A percentile compares a stretch with the other conserved stretches of the same genome.
Conservation (phyloP, 108 stramenopile genomes). For the Nitzschia sp. region DNA sequence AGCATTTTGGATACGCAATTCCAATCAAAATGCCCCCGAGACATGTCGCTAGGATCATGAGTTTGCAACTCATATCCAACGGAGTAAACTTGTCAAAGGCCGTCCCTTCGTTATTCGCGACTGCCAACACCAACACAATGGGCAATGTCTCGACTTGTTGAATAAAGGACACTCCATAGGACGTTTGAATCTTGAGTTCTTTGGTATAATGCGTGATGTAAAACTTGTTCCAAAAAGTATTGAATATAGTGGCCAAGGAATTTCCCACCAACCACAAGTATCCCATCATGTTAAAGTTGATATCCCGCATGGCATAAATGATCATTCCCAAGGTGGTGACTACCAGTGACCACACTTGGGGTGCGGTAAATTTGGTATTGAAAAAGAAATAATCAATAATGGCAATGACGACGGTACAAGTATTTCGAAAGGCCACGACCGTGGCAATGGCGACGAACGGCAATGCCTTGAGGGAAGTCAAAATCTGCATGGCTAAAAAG, state of each 20-base stretch:
- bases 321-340: constrained; percentile 27
- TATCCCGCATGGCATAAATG: constrained; percentile 26
- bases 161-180: constrained; percentile 30
- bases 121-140: constrained; percentile 20
- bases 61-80: constrained; percentile 9
- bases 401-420: constrained; percentile 29
- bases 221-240: constrained; percentile 33
- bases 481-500: constrained; percentile 31
- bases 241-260: constrained; percentile 23
- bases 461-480: constrained; percentile 28
- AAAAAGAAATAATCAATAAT: constrained; percentile 21
- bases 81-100: constrained; percentile 7
- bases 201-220: constrained; percentile 32
- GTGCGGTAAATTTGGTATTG: constrained; percentile 19
- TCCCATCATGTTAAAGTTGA: constrained; percentile 20
- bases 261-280: constrained; percentile 30
- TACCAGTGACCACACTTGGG: constrained; percentile 7
- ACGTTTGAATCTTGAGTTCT: constrained; percentile 32
- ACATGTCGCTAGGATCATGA: constrained; percentile 24
- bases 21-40: constrained; percentile 29
- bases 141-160: constrained; percentile 30
- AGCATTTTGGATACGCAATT: constrained; percentile 33
- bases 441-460: constrained; percentile 31
- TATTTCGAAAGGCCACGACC: constrained; percentile 28
- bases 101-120: constrained; percentile 15